A percentile compares a stretch with the other conserved stretches of the same genome.
Conservation (phyloP, 306 rosid species). For the Senna siamea region DNA sequence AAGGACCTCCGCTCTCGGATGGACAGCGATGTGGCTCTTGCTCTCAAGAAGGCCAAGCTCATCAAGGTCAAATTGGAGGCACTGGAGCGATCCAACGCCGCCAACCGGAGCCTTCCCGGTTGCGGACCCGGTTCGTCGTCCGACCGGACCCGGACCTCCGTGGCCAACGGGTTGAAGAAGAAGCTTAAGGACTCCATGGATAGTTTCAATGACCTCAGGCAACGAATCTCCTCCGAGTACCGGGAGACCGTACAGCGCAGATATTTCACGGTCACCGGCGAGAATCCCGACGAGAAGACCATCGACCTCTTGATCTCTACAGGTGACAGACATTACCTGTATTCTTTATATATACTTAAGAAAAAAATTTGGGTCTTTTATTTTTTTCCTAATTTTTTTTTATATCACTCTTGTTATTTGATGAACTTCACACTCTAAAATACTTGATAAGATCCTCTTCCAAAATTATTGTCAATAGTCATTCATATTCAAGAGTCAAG, state of each 20-base stretch:
- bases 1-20: slow-evolving; percentile 74
- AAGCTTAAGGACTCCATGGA: slow-evolving; percentile 75
- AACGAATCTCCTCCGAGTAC: slow-evolving; percentile 63
- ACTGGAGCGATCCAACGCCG: slow-evolving; percentile 69
- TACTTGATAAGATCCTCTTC: too few species aligned
- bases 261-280: slow-evolving; percentile 74
- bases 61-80: slow-evolving; percentile 71
- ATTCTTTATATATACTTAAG: too few species aligned
- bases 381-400: too few species aligned
- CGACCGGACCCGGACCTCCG: slow-evolving; percentile 66
- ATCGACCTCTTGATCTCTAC: slow-evolving; percentile 65
- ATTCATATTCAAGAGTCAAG: background rate
- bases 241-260: slow-evolving; percentile 75
- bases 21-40: slow-evolving; percentile 63
- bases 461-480: background rate
- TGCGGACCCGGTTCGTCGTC: slow-evolving; percentile 77
- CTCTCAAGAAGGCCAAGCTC: slow-evolving; percentile 71
- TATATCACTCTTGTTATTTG: too few species aligned
- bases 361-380: too few species aligned
- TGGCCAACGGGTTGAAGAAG: slow-evolving; percentile 66
- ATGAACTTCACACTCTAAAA: too few species aligned
- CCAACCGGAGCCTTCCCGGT: slow-evolving; percentile 59
- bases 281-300: slow-evolving; percentile 76
- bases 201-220: slow-evolving; percentile 55
- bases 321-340: slow-evolving; percentile 37